phyloP scores from a whole-genome alignment of 1,284 basidiomycete genomes.

The Cerioporus squamosus region DNA sequence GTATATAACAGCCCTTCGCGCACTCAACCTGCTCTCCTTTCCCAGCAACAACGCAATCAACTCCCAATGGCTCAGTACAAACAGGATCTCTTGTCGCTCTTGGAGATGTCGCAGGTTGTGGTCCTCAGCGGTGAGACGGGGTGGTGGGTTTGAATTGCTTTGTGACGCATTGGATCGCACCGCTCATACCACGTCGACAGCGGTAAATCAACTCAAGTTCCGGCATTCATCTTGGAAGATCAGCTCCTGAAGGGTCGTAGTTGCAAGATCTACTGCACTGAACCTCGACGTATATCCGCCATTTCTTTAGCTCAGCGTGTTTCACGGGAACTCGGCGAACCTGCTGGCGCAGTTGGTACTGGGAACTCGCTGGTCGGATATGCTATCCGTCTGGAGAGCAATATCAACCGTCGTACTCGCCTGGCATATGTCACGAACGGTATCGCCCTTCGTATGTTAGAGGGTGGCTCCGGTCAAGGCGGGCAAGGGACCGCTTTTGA shows the following conservation, averaged over 20 bases:
- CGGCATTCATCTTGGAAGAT: slow-evolving; percentile 93
- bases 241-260: slow-evolving; percentile 80
- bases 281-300: slow-evolving; percentile 96
- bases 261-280: slow-evolving; percentile 96
- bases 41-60: slow-evolving; percentile 68
- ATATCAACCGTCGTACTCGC: slow-evolving; percentile 81
- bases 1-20: neutral
- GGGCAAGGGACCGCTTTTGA: slow-evolving; percentile 84
- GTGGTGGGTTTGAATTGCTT: slow-evolving; percentile 58
- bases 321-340: slow-evolving; percentile 91
- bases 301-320: slow-evolving; percentile 97
- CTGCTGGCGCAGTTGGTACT: slow-evolving; percentile 81
- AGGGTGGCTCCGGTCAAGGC: slow-evolving; percentile 69
- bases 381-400: slow-evolving; percentile 93
- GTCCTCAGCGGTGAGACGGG: slow-evolving; percentile 98
- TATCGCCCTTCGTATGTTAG: slow-evolving; percentile 96
- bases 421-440: slow-evolving; percentile 92
- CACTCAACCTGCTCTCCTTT: neutral
- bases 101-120: slow-evolving; percentile 85
- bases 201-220: slow-evolving; percentile 98
- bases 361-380: slow-evolving; percentile 89
- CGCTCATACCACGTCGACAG: slow-evolving; percentile 44
- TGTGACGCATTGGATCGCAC: neutral
- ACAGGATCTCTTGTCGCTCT: slow-evolving; percentile 70
- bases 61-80: slow-evolving; percentile 92